Evolutionary conservation across 202 grass and related monocot genomes (phyloP).

Genomic region (Sporobolus alterniflorus): DNA sequence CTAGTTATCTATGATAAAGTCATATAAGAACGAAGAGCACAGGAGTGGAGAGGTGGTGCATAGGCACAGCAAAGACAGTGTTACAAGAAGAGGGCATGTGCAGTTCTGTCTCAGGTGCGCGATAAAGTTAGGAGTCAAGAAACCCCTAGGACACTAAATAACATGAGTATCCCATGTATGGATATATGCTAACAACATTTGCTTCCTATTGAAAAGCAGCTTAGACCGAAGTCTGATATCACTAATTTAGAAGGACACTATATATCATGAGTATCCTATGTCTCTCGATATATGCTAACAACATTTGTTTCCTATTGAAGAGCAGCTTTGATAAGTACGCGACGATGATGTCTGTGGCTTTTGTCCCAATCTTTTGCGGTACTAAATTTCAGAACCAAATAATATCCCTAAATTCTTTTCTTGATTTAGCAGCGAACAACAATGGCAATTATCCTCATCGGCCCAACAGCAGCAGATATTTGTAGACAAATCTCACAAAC

Average conservation of each 20-base stretch:
- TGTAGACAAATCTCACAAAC: too few species aligned
- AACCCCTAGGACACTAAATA: not conserved
- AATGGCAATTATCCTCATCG: too few species aligned
- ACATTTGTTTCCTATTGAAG: not conserved
- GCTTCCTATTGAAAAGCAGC: not conserved
- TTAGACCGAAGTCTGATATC: not conserved
- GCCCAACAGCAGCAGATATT: too few species aligned
- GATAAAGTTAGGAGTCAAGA: not conserved
- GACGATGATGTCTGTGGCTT: too few species aligned
- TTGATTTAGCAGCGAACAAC: too few species aligned
- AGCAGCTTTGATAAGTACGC: not conserved
- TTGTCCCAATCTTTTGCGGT: too few species aligned
- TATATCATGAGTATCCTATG: not conserved
- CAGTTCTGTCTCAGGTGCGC: not conserved
- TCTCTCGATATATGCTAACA: not conserved
- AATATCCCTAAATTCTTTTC: too few species aligned
- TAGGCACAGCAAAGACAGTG: not conserved
- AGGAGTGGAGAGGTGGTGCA: not conserved
- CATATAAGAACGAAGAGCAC: not conserved
- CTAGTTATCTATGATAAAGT: not conserved
- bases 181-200: not conserved
- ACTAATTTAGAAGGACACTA: constrained; percentile 3
- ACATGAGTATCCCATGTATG: not conserved
- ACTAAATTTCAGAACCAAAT: too few species aligned
- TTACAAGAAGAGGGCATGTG: not conserved